Evolutionary conservation across 495 filamentous ascomycete species (phyloP), one percentile per base, ranked within the genome.

Genomic region (Penicillium crystallinum): DNA sequence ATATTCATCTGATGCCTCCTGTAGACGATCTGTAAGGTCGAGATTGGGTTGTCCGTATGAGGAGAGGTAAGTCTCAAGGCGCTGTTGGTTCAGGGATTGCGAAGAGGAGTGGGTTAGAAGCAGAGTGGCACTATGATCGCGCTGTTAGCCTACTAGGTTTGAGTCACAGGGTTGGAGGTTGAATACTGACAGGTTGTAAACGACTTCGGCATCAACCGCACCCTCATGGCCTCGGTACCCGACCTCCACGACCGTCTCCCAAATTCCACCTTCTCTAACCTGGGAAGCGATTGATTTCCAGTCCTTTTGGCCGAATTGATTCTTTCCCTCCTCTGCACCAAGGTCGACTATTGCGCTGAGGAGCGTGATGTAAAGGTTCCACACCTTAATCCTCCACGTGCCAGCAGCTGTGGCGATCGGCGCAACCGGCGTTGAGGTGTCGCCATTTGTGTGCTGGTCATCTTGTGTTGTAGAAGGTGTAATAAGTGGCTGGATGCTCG

Each of bases 321-420:
- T 80, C 70, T 91, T 96, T 27, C 92, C 93, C 64, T 96, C 90
- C 58, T 96, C 89, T n/a, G 85, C 70, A 15, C 88, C 89, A 57
- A 97, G 75, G 54, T 97, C 91, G 31, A 92, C 77, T 40, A 96
- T 86, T 21, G 88, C 88, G 70, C 96, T 95, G 30, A 97, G 77
- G 21, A 97, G 81, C 0, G 90, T 95, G 44, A 97, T 81, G 67
- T 97, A 97, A 58, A 98, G 78, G 68, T 89, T 95, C 95, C 95
- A 98, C 48, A 97, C 83, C 67, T 96, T 97, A 69, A 96, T 89
- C 55, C 92, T 77, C 51, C 87, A 89, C 34, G 82, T 84, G 46
- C 83, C 77, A 41, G 87, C 87, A 49, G 87, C 87, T 54, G 74
- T 76, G 46, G 83, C 82, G 44, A 96, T 84, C 3, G 88, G 88